Conservation (phyloP, 805 yeast genomes). For the Saturnispora dispora region DNA sequence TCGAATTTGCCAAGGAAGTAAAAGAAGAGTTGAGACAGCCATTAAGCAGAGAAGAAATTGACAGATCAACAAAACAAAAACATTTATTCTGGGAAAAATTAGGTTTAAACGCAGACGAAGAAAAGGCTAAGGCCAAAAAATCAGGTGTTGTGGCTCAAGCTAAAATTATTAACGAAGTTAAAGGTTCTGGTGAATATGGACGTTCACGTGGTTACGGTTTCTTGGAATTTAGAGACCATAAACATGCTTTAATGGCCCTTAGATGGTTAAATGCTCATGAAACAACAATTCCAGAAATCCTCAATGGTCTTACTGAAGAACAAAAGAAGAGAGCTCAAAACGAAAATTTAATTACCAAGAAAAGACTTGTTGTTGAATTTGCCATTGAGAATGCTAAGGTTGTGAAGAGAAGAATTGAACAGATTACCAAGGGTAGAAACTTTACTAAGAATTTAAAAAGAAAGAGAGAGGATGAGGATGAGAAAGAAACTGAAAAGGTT, state of each 20-base stretch:
- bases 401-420: conserved; percentile 80
- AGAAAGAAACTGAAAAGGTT: conserved; percentile 12
- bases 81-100: conserved; percentile 25
- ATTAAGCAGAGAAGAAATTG: conserved; percentile 78
- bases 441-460: conserved; percentile 18
- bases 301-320: conserved; percentile 62
- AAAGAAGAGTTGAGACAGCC: conserved; percentile 68
- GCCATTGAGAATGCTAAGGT: conserved; percentile 95
- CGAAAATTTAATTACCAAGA: conserved; percentile 44
- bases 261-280: conserved; percentile 95
- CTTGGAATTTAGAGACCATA: conserved; percentile 86
- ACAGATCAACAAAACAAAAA: conserved; percentile 68
- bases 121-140: conserved; percentile 54
- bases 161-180: conserved; percentile 85
- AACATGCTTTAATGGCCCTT: conserved; percentile 87
- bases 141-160: conserved; percentile 91
- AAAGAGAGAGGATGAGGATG: conserved; percentile 18
- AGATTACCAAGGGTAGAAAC: conserved; percentile 28
- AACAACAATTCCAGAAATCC: conserved; percentile 61
- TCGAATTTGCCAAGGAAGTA: conserved; percentile 87
- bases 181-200: conserved; percentile 79
- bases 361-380: conserved; percentile 86
- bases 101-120: conserved; percentile 32
- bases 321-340: conserved; percentile 47
- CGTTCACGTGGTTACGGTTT: conserved; percentile 97